Evolutionary conservation across 2,329 filamentous ascomycete genomes (phyloP), one percentile per base, ranked within the genome.

Genomic region (Fusarium sarcochroum): DNA sequence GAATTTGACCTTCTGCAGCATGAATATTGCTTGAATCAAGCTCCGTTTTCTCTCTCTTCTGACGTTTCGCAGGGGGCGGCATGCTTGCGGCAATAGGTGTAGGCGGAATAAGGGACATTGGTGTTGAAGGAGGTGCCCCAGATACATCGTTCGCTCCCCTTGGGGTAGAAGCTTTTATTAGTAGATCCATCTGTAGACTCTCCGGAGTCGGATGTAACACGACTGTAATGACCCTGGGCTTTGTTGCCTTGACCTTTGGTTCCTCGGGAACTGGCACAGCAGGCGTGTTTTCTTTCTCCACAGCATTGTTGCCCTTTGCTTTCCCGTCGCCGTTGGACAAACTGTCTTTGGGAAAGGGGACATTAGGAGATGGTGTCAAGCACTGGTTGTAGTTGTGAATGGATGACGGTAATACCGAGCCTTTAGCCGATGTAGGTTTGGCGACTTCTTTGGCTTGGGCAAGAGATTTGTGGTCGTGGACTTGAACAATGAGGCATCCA

Each of bases 331-430:
- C 54, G n/a, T 65, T 45, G 9, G 82, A 73, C 81, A 82, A 71
- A 80, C 84, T 71, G 86, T 86, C 84, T 66, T 85, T 87, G 42
- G 91, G 93, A 76, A 91, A 97, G 1, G 93, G 90, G 1, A 89
- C 92, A 76, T 91, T 94, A 0, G 94, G 89, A 1, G 96, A 98
- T 1, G 95, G 96, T 0, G 94, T 98, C 47, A 98, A 86, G 74
- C 93, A 96, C 63, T 90, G 90, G 75, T 94, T 97, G 77, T 94
- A 93, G 77, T 97, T 97, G 79, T 99, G 94, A 44, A 99, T 91
- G 1, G 94, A 98, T 67, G 93, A 95, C 13, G 91, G 89, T 5
- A 86, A 82, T 38, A 87, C 87, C 54, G 90, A 90, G 69, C 85
- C 89, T 17, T 87, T 87, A 20, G 86, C 83, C 2, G 88, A 83